Base-by-base conservation (phyloP, 192 early-diverging fungal genomes). In the Backusella morwellensis region DNA sequence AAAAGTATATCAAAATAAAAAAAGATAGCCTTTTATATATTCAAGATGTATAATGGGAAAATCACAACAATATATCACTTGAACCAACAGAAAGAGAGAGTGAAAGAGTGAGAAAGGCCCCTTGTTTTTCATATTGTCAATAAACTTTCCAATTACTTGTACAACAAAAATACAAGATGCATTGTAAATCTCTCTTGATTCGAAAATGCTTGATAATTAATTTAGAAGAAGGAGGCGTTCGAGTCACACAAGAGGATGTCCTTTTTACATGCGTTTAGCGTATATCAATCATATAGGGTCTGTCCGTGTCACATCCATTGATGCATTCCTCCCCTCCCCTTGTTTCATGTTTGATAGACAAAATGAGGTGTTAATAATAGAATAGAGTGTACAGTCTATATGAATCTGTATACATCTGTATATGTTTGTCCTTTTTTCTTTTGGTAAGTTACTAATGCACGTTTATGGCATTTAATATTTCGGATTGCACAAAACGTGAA, bases 121-220 rank as follows among this genome's bases (percentile, higher is more conserved):
- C 56, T 14, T 63, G 56, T 63, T 59, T 59, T 59, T 23, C 23
- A 14, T 63, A 29, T 14, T 63, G 23, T 63, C 56, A 63, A 63
- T 63, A 63, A 63, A 23, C 56, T 63, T 63, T 14, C 19, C 17
- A 17, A 50, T 63, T 63, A 29, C 4, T 63, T 63, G 56, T 63
- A 63, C 21, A 29, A 63, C 56, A 63, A 63, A 63, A 29, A 63
- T 63, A 63, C n/a, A 63, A 63, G 26, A 63, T 63, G 56, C 56
- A 63, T 63, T 63, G 56, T 29, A 63, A 63, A 63, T 63, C 56
- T 63, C 26, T 50, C 47, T 50, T 7, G 19, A n/a, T 50, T 50
- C 19, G 17, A 50, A 50, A 44, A 56, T 56, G 54, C 54, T 56
- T 63, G 56, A 29, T 63, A 26, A 63, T 63, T 63, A 63, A 63